A percentile compares a stretch with the other conserved stretches of the same genome.
Evolutionary conservation across 352 stramenopile species (phyloP).

Genomic region (Globisporangium yorkense): DNA sequence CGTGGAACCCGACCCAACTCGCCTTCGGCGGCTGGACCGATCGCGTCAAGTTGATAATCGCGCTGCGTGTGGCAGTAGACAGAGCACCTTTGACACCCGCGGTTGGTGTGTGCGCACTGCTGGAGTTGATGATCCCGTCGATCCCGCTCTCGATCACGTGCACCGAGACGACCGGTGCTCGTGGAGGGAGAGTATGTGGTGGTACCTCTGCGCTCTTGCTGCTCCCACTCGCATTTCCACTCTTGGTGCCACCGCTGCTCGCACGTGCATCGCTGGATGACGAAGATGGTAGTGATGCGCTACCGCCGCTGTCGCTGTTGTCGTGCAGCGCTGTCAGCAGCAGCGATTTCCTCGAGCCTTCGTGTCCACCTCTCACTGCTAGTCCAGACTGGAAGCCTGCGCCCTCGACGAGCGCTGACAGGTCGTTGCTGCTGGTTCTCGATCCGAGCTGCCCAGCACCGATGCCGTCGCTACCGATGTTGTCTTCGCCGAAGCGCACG

Average conservation of each 20-base stretch:
- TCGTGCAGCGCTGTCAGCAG: neutral
- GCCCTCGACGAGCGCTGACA: neutral
- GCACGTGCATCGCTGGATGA: neutral
- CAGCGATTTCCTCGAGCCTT: slow-evolving; percentile 1
- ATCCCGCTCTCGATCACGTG: slow-evolving; percentile 13
- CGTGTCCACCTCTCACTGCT: neutral
- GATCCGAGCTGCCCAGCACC: neutral
- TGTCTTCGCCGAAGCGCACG: slow-evolving; percentile 17
- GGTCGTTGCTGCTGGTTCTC: neutral
- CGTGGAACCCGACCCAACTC: neutral
- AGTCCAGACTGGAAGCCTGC: slow-evolving; percentile 1
- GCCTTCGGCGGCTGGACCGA: neutral
- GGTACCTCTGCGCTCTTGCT: neutral
- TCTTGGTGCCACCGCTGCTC: neutral
- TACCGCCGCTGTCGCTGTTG: neutral
- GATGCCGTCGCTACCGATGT: neutral
- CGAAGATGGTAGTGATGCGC: neutral
- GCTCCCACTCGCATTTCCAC: no score
- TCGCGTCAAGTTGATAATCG: slow-evolving; percentile 8
- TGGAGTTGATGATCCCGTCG: slow-evolving; percentile 11
- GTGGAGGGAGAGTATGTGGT: neutral
- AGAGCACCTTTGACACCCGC: neutral
- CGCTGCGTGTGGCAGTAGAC: slow-evolving; percentile 1
- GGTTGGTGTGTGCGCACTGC: neutral
- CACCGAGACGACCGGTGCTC: neutral